phyloP scores from a whole-genome alignment of 1,284 basidiomycete species.

The Ustilago shanxiensis region DNA sequence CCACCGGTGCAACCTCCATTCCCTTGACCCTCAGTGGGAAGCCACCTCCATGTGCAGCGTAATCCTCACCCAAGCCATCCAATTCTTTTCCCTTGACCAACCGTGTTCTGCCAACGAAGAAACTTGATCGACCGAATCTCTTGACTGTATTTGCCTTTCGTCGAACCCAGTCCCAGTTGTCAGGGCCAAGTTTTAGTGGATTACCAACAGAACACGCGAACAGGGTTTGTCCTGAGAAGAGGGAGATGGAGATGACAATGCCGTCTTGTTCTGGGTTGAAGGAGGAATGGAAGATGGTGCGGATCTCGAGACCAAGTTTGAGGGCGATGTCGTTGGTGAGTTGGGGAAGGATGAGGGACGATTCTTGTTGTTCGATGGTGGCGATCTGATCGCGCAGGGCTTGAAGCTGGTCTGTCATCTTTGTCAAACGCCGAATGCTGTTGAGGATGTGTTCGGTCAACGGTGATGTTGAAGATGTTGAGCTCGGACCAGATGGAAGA shows the following conservation, averaged over 20 bases:
- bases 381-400: slow-evolving; percentile 14
- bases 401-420: slow-evolving; percentile 11
- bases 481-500: slow-evolving; percentile 1
- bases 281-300: slow-evolving; percentile 22
- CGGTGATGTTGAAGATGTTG: neutral
- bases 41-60: slow-evolving; percentile 56
- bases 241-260: slow-evolving; percentile 51
- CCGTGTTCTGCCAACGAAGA: slow-evolving; percentile 44
- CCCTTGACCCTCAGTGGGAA: slow-evolving; percentile 47
- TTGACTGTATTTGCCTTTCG: slow-evolving; percentile 53
- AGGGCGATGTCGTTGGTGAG: slow-evolving; percentile 45
- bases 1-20: slow-evolving; percentile 24
- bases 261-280: slow-evolving; percentile 27
- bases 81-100: slow-evolving; percentile 41
- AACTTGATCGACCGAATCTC: slow-evolving; percentile 38
- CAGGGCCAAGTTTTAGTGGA: slow-evolving; percentile 29
- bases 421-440: neutral
- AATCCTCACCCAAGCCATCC: slow-evolving; percentile 50
- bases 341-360: slow-evolving; percentile 17
- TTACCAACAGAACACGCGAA: slow-evolving; percentile 48
- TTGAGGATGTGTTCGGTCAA: neutral
- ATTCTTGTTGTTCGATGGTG: slow-evolving; percentile 33
- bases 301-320: slow-evolving; percentile 41
- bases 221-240: slow-evolving; percentile 50
- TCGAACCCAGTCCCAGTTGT: slow-evolving; percentile 57